Conservation (phyloP, 176 grass and related monocot species). For the Pharus latifolius region DNA sequence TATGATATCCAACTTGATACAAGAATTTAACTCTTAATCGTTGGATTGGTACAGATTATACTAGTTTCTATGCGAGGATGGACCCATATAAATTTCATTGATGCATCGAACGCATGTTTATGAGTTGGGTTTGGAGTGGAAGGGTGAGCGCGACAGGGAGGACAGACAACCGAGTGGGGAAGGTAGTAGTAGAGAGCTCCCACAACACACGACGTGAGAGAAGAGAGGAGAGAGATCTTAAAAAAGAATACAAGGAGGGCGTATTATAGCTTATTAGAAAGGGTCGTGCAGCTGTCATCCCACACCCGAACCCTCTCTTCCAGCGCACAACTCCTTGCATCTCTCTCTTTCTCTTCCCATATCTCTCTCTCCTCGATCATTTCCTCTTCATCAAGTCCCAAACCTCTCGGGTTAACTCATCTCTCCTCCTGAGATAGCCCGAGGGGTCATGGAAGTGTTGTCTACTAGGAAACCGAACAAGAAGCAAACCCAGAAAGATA, state of each 20-base stretch:
- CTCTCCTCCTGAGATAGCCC: not conserved
- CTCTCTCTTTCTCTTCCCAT: not conserved
- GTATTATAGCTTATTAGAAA: slow-evolving; percentile 29
- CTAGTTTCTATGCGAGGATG: too few species aligned
- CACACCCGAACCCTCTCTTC: slow-evolving; percentile 37
- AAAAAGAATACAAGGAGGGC: slow-evolving; percentile 7
- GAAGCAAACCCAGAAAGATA: not conserved
- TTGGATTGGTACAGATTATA: too few species aligned
- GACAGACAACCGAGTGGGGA: slow-evolving; percentile 8
- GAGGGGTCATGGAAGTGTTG: slow-evolving; percentile 14
- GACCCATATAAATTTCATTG: too few species aligned
- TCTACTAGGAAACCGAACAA: not conserved
- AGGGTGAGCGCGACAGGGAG: slow-evolving; percentile 23
- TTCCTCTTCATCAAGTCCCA: not conserved
- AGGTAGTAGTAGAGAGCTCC: not conserved
- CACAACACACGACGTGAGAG: not conserved
- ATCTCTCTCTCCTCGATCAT: not conserved
- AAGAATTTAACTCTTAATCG: too few species aligned
- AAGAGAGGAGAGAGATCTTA: not conserved
- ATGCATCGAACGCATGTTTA: too few species aligned
- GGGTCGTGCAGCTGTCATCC: slow-evolving; percentile 63
- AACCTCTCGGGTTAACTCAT: not conserved
- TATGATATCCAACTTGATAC: too few species aligned
- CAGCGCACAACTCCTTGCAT: slow-evolving; percentile 21
- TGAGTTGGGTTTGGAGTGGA: slow-evolving; percentile 17